phyloP scores from a whole-genome alignment of 2,329 filamentous ascomycete genomes.

The Pseudocercospora crystallina region DNA sequence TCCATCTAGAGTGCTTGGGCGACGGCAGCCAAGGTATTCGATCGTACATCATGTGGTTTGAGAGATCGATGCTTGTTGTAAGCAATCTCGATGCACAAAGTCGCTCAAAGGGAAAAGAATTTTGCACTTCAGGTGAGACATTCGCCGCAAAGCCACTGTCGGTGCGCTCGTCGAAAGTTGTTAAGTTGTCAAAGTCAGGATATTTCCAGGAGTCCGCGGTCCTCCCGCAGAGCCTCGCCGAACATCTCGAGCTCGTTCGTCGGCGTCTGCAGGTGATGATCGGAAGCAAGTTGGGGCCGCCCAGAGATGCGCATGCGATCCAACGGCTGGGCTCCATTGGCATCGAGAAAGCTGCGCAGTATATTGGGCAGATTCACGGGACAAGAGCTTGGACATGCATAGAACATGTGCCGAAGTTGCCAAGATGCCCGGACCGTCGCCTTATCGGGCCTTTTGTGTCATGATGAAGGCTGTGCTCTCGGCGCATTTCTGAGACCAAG shows the following conservation, averaged over 20 bases:
- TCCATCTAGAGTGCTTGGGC: neutral
- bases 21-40: slow-evolving; percentile 4
- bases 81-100: too few relatives aligned
- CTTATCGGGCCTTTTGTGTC: slow-evolving; percentile 1
- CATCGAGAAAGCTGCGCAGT: too few relatives aligned
- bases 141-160: too few relatives aligned
- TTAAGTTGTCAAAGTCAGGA: too few relatives aligned
- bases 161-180: too few relatives aligned
- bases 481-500: neutral
- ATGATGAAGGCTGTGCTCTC: neutral
- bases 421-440: neutral
- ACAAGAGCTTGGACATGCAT: slow-evolving; percentile 3
- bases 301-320: too few relatives aligned
- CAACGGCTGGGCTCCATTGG: neutral
- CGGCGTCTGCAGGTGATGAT: neutral
- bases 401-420: slow-evolving; percentile 7
- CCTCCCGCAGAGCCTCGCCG: neutral
- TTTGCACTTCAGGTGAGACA: too few relatives aligned
- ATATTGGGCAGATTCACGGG: neutral
- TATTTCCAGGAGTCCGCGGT: neutral
- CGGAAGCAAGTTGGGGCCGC: neutral
- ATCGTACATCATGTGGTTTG: neutral
- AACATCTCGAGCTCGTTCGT: neutral
- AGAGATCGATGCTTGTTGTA: neutral
- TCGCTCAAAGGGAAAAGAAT: too few relatives aligned